A percentile compares a stretch with the other conserved stretches of the same genome.
These are phyloP conservation scores for Naganishia liquefaciens DNA, from an alignment of 1,284 basidiomycete species.

Conservation along the genomic window DNA sequence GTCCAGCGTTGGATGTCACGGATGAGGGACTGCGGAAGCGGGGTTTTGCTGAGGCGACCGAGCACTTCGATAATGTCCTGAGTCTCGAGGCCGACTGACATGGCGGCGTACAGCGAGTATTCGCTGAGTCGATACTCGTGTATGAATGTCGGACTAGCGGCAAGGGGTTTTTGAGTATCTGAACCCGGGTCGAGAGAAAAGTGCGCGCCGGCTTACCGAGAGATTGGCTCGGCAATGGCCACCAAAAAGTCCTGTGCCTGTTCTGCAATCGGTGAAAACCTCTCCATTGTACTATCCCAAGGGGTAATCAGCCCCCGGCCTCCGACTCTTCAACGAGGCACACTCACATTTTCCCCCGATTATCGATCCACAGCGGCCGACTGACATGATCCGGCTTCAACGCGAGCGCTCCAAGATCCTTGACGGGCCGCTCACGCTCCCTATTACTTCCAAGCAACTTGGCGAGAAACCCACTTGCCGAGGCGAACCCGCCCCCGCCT, in stretches of 20 bases:
- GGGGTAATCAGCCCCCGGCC: background rate
- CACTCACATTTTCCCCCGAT: slow-evolving; percentile 75
- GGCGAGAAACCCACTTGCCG: slow-evolving; percentile 39
- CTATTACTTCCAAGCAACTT: slow-evolving; percentile 38
- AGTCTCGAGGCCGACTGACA: slow-evolving; percentile 96
- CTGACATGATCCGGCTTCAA: slow-evolving; percentile 86
- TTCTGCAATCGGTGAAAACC: slow-evolving; percentile 93
- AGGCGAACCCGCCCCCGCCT: slow-evolving; percentile 15
- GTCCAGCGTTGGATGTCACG: slow-evolving; percentile 86
- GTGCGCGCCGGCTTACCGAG: slow-evolving; percentile 67
- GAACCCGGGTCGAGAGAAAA: slow-evolving; percentile 3
- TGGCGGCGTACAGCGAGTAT: slow-evolving; percentile 96
- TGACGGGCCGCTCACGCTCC: slow-evolving; percentile 44
- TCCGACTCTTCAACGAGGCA: background rate
- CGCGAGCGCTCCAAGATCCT: slow-evolving; percentile 77
- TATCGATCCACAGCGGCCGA: slow-evolving; percentile 92
- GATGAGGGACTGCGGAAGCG: slow-evolving; percentile 79
- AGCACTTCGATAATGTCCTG: slow-evolving; percentile 97
- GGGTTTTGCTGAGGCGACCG: slow-evolving; percentile 86
- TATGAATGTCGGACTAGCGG: slow-evolving; percentile 85
- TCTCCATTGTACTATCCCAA: slow-evolving; percentile 72
- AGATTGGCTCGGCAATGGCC: slow-evolving; percentile 97
- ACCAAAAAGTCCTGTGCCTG: slow-evolving; percentile 98
- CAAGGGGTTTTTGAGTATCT: slow-evolving; percentile 23
- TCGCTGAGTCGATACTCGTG: slow-evolving; percentile 99